Percentiles rank a stretch among this genome's conserved stretches.
Conservation (phyloP, 257 asterid genomes). For the Rauvolfia tetraphylla region DNA sequence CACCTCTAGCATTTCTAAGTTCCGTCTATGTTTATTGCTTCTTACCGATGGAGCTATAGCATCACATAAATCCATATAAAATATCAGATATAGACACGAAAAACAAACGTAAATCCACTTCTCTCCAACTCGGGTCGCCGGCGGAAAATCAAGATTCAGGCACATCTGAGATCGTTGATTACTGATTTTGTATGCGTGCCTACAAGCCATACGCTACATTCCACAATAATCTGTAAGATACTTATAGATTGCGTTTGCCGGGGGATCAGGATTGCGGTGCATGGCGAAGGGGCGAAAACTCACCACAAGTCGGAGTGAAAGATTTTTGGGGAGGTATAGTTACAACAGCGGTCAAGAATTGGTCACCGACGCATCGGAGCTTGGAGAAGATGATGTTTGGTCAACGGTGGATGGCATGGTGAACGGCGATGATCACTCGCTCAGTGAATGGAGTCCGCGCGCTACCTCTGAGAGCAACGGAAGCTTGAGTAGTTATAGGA, state of each 20-base stretch:
- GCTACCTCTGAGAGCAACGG: conserved; percentile 37
- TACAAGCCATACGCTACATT: background rate
- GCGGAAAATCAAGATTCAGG: conserved; percentile 45
- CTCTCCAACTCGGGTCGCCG: conserved; percentile 32
- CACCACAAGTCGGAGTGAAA: conserved; percentile 59
- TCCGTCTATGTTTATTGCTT: conserved; percentile 20
- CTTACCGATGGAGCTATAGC: conserved; percentile 21
- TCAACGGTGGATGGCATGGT: conserved; percentile 40
- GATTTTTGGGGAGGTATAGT: conserved; percentile 43
- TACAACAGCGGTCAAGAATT: conserved; percentile 35
- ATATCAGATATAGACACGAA: background rate
- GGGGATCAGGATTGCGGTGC: conserved; percentile 12
- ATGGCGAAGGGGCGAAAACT: conserved; percentile 84
- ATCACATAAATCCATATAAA: background rate
- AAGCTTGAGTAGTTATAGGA: conserved; percentile 23
- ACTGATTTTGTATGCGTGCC: background rate
- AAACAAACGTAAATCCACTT: background rate
- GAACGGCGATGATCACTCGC: conserved; percentile 33
- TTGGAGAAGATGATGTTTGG: conserved; percentile 85
- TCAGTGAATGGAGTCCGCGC: conserved; percentile 45
- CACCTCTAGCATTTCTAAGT: conserved; percentile 29
- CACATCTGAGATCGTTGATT: conserved; percentile 5
- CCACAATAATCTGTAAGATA: background rate
- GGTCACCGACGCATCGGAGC: conserved; percentile 43
- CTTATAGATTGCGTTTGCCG: conserved; percentile 25